Percentiles rank a stretch among this genome's conserved stretches.
These are phyloP conservation scores for Pseudoperonospora humuli DNA, from an alignment of 352 stramenopile genomes.

Conservation along the genomic window DNA sequence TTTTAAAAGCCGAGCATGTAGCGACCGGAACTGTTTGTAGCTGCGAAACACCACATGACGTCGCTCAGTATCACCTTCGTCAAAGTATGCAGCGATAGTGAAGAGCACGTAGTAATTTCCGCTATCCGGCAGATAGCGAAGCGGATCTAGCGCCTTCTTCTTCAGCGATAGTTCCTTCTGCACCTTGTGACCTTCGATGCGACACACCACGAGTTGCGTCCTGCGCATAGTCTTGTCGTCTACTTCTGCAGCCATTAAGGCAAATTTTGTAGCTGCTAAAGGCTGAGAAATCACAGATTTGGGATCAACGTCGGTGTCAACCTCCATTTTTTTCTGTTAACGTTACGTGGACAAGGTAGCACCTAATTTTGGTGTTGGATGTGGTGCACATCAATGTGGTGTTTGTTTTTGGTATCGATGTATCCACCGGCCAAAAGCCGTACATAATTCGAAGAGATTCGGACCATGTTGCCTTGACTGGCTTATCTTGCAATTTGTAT, in stretches of 20 bases:
- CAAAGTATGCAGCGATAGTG: constrained; percentile 43
- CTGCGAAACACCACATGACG: constrained; percentile 52
- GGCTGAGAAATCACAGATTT: background rate
- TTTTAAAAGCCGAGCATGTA: constrained; percentile 52
- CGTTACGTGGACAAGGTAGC: background rate
- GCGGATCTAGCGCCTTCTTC: constrained; percentile 64
- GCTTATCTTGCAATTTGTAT: constrained; percentile 17
- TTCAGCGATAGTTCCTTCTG: constrained; percentile 51
- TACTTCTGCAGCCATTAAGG: constrained; percentile 4
- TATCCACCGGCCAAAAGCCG: constrained; percentile 20
- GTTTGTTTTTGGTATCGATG: constrained; percentile 5
- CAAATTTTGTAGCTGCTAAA: background rate
- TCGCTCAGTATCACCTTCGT: constrained; percentile 18
- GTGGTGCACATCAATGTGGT: background rate
- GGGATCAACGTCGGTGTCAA: background rate
- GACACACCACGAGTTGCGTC: constrained; percentile 28
- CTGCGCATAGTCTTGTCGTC: constrained; percentile 11
- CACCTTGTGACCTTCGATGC: constrained; percentile 57
- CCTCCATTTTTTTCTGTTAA: constrained; percentile 3
- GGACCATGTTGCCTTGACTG: constrained; percentile 1
- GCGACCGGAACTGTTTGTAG: constrained; percentile 52
- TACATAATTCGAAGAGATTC: constrained; percentile 16
- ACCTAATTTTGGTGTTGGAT: too few species aligned
- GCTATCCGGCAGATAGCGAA: constrained; percentile 57
- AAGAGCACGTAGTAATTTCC: constrained; percentile 50